These are phyloP conservation scores for Aspergillus tamarii DNA, from an alignment of 2,329 filamentous ascomycete species.

Conservation along the genomic window DNA sequence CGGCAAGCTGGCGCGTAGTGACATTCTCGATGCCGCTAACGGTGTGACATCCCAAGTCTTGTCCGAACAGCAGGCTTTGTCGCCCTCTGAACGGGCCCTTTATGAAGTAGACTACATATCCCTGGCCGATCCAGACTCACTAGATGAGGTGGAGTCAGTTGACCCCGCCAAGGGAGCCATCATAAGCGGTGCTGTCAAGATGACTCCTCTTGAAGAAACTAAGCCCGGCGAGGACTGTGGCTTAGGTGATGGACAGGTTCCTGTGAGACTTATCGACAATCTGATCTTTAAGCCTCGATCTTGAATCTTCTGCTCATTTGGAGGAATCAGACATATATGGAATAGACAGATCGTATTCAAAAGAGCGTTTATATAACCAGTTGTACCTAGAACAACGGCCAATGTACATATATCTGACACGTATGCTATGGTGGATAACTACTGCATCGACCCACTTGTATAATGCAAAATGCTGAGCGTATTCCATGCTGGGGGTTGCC, in stretches of 20 bases:
- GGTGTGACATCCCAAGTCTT: slow-evolving; percentile 60
- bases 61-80: slow-evolving; percentile 64
- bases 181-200: slow-evolving; percentile 86
- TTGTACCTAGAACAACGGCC: background rate
- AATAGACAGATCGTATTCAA: background rate
- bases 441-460: background rate
- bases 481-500: background rate
- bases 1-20: slow-evolving; percentile 59
- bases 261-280: slow-evolving; percentile 92
- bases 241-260: slow-evolving; percentile 71
- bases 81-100: slow-evolving; percentile 63
- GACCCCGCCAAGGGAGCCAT: slow-evolving; percentile 75
- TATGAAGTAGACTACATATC: slow-evolving; percentile 94
- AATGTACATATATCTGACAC: background rate
- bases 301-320: slow-evolving; percentile 1
- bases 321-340: no score
- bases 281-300: slow-evolving; percentile 64
- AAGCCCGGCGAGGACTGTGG: slow-evolving; percentile 70
- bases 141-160: slow-evolving; percentile 75
- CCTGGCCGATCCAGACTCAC: slow-evolving; percentile 79
- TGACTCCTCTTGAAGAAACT: slow-evolving; percentile 76
- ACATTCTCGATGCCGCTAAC: slow-evolving; percentile 73
- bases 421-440: background rate
- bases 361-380: background rate
- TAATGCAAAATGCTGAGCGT: background rate